Base-by-base conservation (phyloP, 2,329 filamentous ascomycete species). In the Cladosporium sp. region DNA sequence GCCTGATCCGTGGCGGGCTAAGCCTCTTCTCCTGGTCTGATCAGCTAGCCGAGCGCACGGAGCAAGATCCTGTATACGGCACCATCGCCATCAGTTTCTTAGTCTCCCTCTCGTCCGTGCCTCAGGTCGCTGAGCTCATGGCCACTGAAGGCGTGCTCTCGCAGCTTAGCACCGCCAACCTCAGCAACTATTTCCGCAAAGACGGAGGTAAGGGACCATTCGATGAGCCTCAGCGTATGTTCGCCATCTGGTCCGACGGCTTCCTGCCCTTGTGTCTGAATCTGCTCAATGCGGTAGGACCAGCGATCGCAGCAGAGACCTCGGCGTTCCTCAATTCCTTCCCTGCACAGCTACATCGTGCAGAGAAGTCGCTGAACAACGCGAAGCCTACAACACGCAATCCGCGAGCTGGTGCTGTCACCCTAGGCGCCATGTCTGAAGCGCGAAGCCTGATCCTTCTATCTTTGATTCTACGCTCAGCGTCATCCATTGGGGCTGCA, bases 11-110 rank as follows among this genome's bases (percentile, higher is more conserved):
- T 67, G 89, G 92, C 61, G 92, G 92, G 0, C 87, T 88, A 5
- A 91, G 89, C 36, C 82, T 99, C 5, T 97, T 93, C 74, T 96
- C 92, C 0, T 99, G 94, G 94, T 85, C 93, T 3, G 92, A 97
- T 72, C 86, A 88, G 64, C 81, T 97, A 22, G 84, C 88, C 0
- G 81, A 97, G 39, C 82, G 88, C 37, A 66, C 69, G 25, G 83
- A 88, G 59, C 85, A 87, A 28, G 93, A 97, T 70, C 93, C 94
- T 0, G 80, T 97, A 30, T 97, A 97, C 72, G 94, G 92, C 63
- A 92, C 97, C 70, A 83, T 97, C n/a, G 90, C 89, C 67, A 82
- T 96, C 40, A 82, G 92, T 25, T 95, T 97, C 74, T 81, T 99
- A 14, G 84, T 96, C 20, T 90, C 96, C 65, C 82, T 99, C 12